A percentile compares a stretch with the other conserved stretches of the same genome.
Evolutionary conservation across 2,329 filamentous ascomycete species (phyloP).

Genomic region (Penicillium decumbens): DNA sequence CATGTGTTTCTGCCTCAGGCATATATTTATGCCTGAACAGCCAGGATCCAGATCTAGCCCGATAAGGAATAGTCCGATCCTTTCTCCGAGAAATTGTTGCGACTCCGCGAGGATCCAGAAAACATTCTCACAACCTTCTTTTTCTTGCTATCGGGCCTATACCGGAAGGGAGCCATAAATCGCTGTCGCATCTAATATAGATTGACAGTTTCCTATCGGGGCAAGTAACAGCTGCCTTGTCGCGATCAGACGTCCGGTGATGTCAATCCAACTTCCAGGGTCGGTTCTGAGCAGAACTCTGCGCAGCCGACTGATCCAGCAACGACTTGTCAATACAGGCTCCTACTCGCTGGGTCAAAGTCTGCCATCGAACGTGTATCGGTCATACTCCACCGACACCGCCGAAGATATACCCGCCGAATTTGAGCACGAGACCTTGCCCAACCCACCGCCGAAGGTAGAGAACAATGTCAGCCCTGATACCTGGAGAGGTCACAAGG

Average conservation of each 20-base stretch:
- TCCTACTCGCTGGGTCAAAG: neutral
- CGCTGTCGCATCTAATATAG: neutral
- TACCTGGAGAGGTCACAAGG: neutral
- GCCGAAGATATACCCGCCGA: neutral
- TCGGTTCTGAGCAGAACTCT: conserved; percentile 21
- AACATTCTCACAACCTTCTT: neutral
- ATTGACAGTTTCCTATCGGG: neutral
- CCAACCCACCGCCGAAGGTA: neutral
- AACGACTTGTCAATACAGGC: conserved; percentile 2
- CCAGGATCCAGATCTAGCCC: conserved; percentile 4
- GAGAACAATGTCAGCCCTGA: neutral
- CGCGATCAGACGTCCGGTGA: conserved; percentile 3
- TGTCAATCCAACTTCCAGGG: conserved; percentile 16
- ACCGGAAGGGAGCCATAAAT: neutral
- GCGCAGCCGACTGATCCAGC: conserved; percentile 16
- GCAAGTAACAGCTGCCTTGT: neutral
- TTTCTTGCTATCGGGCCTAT: neutral
- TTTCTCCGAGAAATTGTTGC: conserved; percentile 15
- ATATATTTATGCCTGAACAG: conserved; percentile 1
- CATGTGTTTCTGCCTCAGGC: conserved; percentile 4
- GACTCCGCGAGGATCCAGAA: conserved; percentile 3
- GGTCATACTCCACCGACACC: conserved; percentile 2
- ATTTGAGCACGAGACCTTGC: neutral
- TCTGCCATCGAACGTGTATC: neutral
- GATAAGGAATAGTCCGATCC: conserved; percentile 6